Conservation (phyloP, 1,284 basidiomycete species). For the Fomes fomentarius region DNA sequence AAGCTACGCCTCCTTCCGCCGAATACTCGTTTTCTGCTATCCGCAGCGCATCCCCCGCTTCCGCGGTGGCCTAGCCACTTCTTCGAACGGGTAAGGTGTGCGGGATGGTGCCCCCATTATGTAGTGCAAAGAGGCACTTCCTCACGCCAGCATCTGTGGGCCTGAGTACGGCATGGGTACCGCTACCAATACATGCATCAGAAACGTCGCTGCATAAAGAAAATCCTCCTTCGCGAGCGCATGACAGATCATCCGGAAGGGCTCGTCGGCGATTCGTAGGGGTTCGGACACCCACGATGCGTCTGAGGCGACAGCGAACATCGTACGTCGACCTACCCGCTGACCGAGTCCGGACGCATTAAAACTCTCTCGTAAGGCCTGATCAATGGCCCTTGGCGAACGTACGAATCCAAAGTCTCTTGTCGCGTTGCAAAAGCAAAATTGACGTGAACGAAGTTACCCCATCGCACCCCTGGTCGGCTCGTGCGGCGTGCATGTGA, state of each 20-base stretch:
- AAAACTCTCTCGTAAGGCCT: no score
- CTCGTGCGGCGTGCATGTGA: background rate
- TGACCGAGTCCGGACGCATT: conserved; percentile 3
- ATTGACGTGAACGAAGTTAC: background rate
- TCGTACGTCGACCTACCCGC: no score
- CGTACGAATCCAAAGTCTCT: no score
- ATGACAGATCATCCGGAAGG: conserved; percentile 11
- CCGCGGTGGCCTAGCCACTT: background rate
- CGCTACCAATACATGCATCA: no score
- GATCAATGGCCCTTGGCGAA: no score
- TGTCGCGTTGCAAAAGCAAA: background rate
- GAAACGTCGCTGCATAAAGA: background rate
- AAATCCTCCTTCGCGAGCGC: conserved; percentile 8
- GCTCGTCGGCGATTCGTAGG: conserved; percentile 6
- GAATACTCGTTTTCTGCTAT: background rate
- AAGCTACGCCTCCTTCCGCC: conserved; percentile 1
- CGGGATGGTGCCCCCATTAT: background rate
- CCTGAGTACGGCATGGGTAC: no score
- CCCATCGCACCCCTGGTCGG: background rate
- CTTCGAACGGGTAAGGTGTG: no score
- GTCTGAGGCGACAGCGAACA: background rate
- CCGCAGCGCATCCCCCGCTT: background rate
- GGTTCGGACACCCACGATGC: background rate
- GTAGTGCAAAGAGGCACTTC: background rate
- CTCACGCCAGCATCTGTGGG: conserved; percentile 1